These are phyloP conservation scores for Gelatoporia subvermispora DNA, from an alignment of 768 basidiomycete species.

Conservation along the genomic window DNA sequence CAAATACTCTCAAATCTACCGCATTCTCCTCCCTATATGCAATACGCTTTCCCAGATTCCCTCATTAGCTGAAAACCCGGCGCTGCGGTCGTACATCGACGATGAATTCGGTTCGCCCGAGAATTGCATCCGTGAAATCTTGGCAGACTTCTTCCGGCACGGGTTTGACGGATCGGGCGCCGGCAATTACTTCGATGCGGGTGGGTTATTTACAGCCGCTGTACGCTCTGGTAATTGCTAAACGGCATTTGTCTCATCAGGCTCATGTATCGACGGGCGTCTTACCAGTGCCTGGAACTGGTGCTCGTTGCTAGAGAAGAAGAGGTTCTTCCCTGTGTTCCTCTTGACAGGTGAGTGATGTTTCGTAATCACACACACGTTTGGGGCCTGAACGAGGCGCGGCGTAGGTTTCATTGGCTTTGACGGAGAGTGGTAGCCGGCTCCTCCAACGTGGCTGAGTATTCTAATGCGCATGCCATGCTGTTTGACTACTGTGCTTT, in stretches of 20 bases:
- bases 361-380: neutral
- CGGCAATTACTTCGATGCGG: slow-evolving; percentile 86
- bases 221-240: neutral
- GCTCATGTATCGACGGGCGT: slow-evolving; percentile 79
- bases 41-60: slow-evolving; percentile 75
- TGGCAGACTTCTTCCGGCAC: slow-evolving; percentile 82
- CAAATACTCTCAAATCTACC: slow-evolving; percentile 90
- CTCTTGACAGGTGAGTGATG: slow-evolving; percentile 59
- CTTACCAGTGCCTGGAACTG: slow-evolving; percentile 92
- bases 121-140: slow-evolving; percentile 61
- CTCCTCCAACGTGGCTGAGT: neutral
- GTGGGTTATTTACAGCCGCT: neutral
- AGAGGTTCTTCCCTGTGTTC: slow-evolving; percentile 77
- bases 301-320: slow-evolving; percentile 84
- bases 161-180: slow-evolving; percentile 90
- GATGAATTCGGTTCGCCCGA: slow-evolving; percentile 78
- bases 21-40: slow-evolving; percentile 84
- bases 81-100: slow-evolving; percentile 71
- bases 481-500: neutral
- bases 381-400: slow-evolving; percentile 1
- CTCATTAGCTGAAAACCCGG: slow-evolving; percentile 58
- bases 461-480: neutral
- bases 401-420: slow-evolving; percentile 75
- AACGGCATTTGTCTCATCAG: neutral
- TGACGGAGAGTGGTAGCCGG: slow-evolving; percentile 75